Percentiles rank a stretch among this genome's conserved stretches.
phyloP scores from a whole-genome alignment of 2,329 filamentous ascomycete genomes.

The Leptographium lundbergii region DNA sequence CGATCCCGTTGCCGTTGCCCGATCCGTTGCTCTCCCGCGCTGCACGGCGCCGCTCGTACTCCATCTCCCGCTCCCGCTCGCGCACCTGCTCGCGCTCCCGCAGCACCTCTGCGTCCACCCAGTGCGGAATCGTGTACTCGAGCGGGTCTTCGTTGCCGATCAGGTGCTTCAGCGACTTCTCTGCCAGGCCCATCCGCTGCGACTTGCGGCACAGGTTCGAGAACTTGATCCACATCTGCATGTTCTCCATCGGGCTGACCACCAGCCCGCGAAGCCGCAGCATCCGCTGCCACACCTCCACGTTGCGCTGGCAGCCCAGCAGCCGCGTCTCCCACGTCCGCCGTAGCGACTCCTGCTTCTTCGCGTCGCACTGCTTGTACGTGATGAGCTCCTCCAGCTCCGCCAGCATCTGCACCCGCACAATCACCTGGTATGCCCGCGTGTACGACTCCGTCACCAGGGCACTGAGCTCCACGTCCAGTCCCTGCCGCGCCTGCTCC shows the following conservation, averaged over 20 bases:
- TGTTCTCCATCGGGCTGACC: constrained; percentile 81
- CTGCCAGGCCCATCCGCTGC: constrained; percentile 82
- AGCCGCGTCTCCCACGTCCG: constrained; percentile 92
- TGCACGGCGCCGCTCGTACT: constrained; percentile 6
- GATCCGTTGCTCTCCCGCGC: constrained; percentile 4
- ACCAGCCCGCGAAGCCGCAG: constrained; percentile 87
- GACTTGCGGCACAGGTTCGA: constrained; percentile 97
- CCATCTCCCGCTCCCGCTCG: constrained; percentile 8
- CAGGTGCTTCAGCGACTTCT: constrained; percentile 88
- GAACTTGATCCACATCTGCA: constrained; percentile 99
- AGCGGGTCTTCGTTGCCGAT: constrained; percentile 58
- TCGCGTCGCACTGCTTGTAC: constrained; percentile 88
- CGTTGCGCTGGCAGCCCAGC: constrained; percentile 89
- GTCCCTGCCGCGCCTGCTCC: constrained; percentile 77
- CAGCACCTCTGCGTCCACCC: constrained; percentile 26
- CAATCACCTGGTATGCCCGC: constrained; percentile 92
- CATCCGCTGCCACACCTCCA: constrained; percentile 98
- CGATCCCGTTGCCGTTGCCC: background rate
- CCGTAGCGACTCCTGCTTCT: constrained; percentile 83
- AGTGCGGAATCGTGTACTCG: constrained; percentile 48
- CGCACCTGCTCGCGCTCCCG: constrained; percentile 11
- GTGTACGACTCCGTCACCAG: constrained; percentile 98
- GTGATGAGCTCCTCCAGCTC: constrained; percentile 96
- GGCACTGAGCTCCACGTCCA: constrained; percentile 91
- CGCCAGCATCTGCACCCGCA: constrained; percentile 96